Percentiles rank a stretch among this genome's conserved stretches.
These are phyloP conservation scores for Macrocybe sp. DNA, from an alignment of 1,284 basidiomycete species.

Conservation along the genomic window DNA sequence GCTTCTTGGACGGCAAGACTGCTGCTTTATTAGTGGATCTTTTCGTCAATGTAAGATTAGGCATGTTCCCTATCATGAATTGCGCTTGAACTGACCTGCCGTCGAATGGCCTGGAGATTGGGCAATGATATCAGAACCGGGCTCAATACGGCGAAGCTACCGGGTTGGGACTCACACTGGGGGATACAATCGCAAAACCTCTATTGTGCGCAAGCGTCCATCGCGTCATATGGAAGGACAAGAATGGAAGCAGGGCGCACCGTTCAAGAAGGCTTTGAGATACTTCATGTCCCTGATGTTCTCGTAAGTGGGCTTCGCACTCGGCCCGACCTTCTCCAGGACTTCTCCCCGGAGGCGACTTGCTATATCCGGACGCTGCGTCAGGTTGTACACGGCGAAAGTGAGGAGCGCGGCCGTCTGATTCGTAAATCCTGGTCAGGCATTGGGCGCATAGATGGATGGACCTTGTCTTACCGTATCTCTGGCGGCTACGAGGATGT, in stretches of 20 bases:
- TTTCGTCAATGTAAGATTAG: too few species aligned
- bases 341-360: background rate
- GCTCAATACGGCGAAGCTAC: too few species aligned
- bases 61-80: background rate
- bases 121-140: too few species aligned
- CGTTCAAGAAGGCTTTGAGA: conserved; percentile 40
- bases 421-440: too few species aligned
- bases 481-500: background rate
- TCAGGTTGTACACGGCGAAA: background rate
- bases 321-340: conserved; percentile 39
- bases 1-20: too few species aligned
- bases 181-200: background rate
- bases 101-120: too few species aligned
- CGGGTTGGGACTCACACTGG: too few species aligned
- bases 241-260: background rate
- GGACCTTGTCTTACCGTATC: background rate
- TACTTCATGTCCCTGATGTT: conserved; percentile 54
- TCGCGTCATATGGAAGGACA: background rate
- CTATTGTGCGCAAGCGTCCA: too few species aligned
- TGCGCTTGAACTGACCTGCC: too few species aligned
- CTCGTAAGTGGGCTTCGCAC: conserved; percentile 43
- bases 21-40: too few species aligned
- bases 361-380: background rate
- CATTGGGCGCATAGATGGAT: too few species aligned
- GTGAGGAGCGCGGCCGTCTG: background rate